phyloP scores from a whole-genome alignment of 805 yeast genomes.

The Ogataea saltuana region DNA sequence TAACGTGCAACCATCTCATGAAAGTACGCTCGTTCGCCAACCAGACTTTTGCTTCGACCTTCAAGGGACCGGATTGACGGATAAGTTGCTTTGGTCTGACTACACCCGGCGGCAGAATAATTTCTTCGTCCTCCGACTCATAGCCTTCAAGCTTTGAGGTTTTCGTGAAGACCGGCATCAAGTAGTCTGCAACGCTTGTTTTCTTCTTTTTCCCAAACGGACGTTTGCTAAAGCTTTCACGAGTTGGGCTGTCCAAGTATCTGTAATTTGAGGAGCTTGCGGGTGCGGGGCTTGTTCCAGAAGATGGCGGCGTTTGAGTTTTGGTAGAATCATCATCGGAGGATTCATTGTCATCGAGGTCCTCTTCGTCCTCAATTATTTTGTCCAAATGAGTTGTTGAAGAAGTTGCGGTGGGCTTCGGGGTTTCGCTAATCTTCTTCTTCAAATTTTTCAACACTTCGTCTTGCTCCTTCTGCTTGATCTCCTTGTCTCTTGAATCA shows the following conservation, averaged over 20 bases:
- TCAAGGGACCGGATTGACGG: conserved; percentile 87
- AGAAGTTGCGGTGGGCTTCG: conserved; percentile 32
- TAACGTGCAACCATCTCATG: conserved; percentile 91
- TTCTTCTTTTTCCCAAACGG: conserved; percentile 15
- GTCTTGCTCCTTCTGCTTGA: conserved; percentile 46
- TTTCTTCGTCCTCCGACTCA: conserved; percentile 86
- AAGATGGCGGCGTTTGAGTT: conserved; percentile 19
- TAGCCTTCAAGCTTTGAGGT: conserved; percentile 38
- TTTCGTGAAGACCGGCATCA: conserved; percentile 36
- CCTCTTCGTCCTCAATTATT: conserved; percentile 37
- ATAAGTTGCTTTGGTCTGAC: conserved; percentile 74
- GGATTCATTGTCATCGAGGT: conserved; percentile 46
- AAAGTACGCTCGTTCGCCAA: conserved; percentile 97
- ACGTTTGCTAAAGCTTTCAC: not conserved
- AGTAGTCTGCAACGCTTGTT: conserved; percentile 23
- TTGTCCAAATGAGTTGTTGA: conserved; percentile 34
- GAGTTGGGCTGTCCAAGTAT: conserved; percentile 4
- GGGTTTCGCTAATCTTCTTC: conserved; percentile 45
- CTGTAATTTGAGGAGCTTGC: conserved; percentile 8
- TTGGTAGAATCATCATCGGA: conserved; percentile 61
- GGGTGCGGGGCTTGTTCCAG: conserved; percentile 2
- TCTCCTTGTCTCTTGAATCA: conserved; percentile 56
- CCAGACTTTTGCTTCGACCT: conserved; percentile 98
- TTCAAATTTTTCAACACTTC: conserved; percentile 39
- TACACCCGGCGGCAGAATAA: conserved; percentile 87